Evolutionary conservation across 192 early-diverging fungal species (phyloP).

Genomic region (Glomus cerebriforme): DNA sequence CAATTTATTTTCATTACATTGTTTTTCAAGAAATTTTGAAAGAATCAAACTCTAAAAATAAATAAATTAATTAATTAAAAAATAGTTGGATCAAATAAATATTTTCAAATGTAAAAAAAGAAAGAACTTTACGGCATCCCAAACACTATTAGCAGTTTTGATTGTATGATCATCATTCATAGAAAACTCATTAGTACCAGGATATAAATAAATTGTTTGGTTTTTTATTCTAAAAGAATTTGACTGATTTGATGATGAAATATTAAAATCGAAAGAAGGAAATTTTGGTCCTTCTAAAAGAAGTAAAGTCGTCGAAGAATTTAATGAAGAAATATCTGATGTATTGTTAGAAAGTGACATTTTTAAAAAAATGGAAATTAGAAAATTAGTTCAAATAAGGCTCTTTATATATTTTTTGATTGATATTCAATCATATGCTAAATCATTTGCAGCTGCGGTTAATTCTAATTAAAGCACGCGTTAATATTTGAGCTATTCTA

Average conservation of each 20-base stretch:
- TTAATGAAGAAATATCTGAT: background rate
- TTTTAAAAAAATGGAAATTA: background rate
- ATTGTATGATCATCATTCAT: slow-evolving; percentile 28
- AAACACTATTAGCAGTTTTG: slow-evolving; percentile 14
- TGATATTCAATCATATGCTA: too few species aligned
- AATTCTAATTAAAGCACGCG: too few species aligned
- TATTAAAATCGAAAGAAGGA: slow-evolving; percentile 15
- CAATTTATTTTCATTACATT: slow-evolving; percentile 2
- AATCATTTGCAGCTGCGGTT: too few species aligned
- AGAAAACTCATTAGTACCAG: background rate
- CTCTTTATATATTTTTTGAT: too few species aligned
- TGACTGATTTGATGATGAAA: background rate
- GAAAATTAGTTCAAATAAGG: too few species aligned
- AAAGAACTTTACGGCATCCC: slow-evolving; percentile 25
- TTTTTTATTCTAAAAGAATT: slow-evolving; percentile 20
- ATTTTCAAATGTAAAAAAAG: background rate
- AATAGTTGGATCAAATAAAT: background rate
- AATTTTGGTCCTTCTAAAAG: slow-evolving; percentile 27
- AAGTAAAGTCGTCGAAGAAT: background rate
- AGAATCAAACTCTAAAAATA: slow-evolving; percentile 26
- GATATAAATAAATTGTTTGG: slow-evolving; percentile 13
- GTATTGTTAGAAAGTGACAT: background rate
- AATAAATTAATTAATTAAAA: background rate
- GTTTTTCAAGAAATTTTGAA: slow-evolving; percentile 31
- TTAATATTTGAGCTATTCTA: too few species aligned